Evolutionary conservation across 2,329 filamentous ascomycete genomes (phyloP).

Genomic region (Pseudopithomyces maydicus): DNA sequence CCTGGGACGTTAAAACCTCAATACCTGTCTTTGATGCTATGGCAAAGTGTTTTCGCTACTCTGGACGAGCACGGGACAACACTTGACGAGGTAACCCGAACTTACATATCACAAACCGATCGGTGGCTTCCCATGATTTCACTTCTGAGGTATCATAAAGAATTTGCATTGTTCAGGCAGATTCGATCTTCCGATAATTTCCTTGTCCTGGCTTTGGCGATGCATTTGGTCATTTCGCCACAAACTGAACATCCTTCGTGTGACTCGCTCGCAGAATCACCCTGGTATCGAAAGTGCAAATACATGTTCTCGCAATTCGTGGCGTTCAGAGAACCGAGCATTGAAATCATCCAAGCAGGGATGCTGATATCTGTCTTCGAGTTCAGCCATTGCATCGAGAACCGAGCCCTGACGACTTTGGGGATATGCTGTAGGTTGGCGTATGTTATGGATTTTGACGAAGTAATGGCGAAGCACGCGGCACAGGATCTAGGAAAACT

Average conservation of each 20-base stretch:
- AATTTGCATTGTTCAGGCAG: background rate
- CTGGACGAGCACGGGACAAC: slow-evolving; percentile 14
- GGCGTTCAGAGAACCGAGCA: slow-evolving; percentile 11
- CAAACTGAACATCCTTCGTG: slow-evolving; percentile 9
- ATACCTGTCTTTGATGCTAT: slow-evolving; percentile 10
- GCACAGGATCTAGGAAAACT: slow-evolving; percentile 6
- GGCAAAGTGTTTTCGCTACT: slow-evolving; percentile 11
- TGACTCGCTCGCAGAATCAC: slow-evolving; percentile 7
- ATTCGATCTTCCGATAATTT: slow-evolving; percentile 6
- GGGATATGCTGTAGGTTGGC: slow-evolving; percentile 18
- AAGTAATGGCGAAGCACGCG: slow-evolving; percentile 5
- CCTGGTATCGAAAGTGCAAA: slow-evolving; percentile 22
- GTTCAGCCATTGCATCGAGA: slow-evolving; percentile 16
- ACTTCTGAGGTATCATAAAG: slow-evolving; percentile 6
- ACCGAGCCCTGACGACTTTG: slow-evolving; percentile 18
- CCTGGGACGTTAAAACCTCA: slow-evolving; percentile 9
- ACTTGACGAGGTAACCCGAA: slow-evolving; percentile 1
- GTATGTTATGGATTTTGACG: slow-evolving; percentile 15
- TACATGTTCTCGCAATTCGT: slow-evolving; percentile 18
- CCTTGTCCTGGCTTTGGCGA: slow-evolving; percentile 15
- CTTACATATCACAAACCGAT: slow-evolving; percentile 13
- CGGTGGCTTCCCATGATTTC: slow-evolving; percentile 22
- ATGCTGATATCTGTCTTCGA: slow-evolving; percentile 23
- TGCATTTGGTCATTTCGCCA: slow-evolving; percentile 18
- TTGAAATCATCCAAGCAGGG: slow-evolving; percentile 19